These are phyloP conservation scores for Boletus subparvulus DNA, from an alignment of 768 basidiomycete genomes.

Conservation along the genomic window DNA sequence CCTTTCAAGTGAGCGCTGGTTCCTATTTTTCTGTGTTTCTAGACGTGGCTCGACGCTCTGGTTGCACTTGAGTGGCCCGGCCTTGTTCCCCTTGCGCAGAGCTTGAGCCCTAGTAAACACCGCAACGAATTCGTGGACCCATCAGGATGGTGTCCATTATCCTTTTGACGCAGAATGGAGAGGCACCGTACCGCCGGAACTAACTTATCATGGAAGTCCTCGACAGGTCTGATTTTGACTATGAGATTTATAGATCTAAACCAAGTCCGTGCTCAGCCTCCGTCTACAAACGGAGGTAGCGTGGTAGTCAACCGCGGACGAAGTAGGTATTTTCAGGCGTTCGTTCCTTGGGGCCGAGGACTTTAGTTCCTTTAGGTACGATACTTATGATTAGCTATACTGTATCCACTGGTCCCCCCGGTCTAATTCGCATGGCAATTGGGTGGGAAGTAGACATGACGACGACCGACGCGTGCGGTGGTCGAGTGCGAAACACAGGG, in stretches of 20 bases:
- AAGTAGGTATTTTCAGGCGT: constrained; percentile 2
- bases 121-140: constrained; percentile 17
- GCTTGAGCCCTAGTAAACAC: constrained; percentile 5
- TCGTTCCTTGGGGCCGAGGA: constrained; percentile 31
- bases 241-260: constrained; percentile 16
- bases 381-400: constrained; percentile 10
- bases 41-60: background rate
- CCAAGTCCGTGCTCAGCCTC: constrained; percentile 5
- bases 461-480: background rate
- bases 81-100: constrained; percentile 4
- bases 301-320: constrained; percentile 25
- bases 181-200: constrained; percentile 3
- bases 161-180: constrained; percentile 1
- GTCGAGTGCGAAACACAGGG: background rate
- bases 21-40: background rate
- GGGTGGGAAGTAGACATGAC: constrained; percentile 10
- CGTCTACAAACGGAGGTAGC: constrained; percentile 21
- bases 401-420: background rate
- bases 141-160: constrained; percentile 7
- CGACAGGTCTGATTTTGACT: constrained; percentile 29
- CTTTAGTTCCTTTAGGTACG: constrained; percentile 6
- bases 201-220: constrained; percentile 5
- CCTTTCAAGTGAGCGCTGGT: constrained; percentile 1
- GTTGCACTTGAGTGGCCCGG: background rate
- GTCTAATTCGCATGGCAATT: background rate